Base-by-base conservation (phyloP, 2,329 filamentous ascomycete species). In the Penicillium griseofulvum region DNA sequence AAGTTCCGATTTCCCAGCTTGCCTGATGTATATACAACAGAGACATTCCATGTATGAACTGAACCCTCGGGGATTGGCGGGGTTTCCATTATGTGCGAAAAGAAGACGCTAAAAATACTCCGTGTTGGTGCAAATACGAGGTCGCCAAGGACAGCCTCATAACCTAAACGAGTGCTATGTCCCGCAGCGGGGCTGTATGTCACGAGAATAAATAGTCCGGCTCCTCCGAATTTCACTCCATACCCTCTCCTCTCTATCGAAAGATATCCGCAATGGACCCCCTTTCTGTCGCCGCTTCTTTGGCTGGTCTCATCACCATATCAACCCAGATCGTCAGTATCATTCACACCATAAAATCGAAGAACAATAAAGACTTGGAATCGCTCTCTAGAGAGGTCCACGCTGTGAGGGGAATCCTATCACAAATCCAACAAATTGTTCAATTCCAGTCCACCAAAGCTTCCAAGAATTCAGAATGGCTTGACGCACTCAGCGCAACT, bases 1-100 rank as follows among this genome's bases (percentile, higher is more conserved):
- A 69, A 54, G 60, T 64, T 4, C 63, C 62, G 0, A 63, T 70
- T 5, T 71, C 68, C 7, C 64, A 69, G n/a, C 51, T 68, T 17
- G 62, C 57, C 28, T 51, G 38, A 51, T 34, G 1, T 2, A 49
- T 22, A 33, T 24, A 31, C 17, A 24, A 24, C 9, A 11, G 17
- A 34, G 4, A 46, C 5, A 36, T 24, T 24, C 8, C 29, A 34
- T 46, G 17, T 33, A 34, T 46, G 33, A 4, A 22, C 22, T 22
- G 22, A 22, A 22, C 3, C 22, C 22, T 22, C 22, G 22, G 2
- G 11, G 29, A 5, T 33, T 33, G 31, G 31, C 19, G 36, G 17
- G 17, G 5, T 22, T 22, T 22, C 22, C 22, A 2, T 38, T 11
- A 22, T 22, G 10, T 3, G 34, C 12, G 12, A 7, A 8, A 12